Percentiles rank a stretch among this genome's conserved stretches.
phyloP scores from a whole-genome alignment of 148 eudicot genomes.

The Salicornia ramosissima region DNA sequence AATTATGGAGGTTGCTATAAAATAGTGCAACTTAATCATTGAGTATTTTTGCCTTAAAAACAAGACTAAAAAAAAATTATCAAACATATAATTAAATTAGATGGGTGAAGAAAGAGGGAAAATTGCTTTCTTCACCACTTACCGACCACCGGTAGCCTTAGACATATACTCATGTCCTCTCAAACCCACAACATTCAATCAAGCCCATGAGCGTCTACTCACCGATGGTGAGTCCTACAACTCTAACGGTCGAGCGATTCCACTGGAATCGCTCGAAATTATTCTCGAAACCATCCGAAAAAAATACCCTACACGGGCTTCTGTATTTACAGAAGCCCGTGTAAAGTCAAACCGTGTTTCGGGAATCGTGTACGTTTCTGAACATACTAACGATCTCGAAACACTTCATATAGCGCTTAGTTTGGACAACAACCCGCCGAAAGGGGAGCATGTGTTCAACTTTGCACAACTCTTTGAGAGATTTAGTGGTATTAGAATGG shows the following conservation, averaged over 20 bases:
- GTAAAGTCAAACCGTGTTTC: background rate
- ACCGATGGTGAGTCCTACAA: conserved; percentile 22
- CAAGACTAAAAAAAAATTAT: too few species aligned
- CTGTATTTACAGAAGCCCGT: background rate
- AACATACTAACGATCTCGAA: conserved; percentile 10
- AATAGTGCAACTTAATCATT: too few species aligned
- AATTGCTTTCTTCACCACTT: conserved; percentile 24
- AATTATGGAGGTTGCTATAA: too few species aligned
- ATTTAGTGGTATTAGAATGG: conserved; percentile 2
- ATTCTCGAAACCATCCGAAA: conserved; percentile 2
- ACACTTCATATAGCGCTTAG: conserved; percentile 17
- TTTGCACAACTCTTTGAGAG: conserved; percentile 6
- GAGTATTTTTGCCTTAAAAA: too few species aligned
- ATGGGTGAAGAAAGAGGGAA: conserved; percentile 5
- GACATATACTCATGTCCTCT: conserved; percentile 21
- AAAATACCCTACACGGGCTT: background rate
- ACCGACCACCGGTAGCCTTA: conserved; percentile 22
- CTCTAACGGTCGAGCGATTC: conserved; percentile 14
- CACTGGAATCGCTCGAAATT: conserved; percentile 10
- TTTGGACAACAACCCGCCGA: background rate
- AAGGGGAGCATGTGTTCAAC: background rate
- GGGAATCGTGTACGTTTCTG: conserved; percentile 12
- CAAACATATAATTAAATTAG: too few species aligned
- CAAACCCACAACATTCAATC: background rate
- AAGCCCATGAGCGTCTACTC: background rate